These are phyloP conservation scores for Triticum urartu DNA, from an alignment of 176 grass and related monocot species.

Conservation along the genomic window DNA sequence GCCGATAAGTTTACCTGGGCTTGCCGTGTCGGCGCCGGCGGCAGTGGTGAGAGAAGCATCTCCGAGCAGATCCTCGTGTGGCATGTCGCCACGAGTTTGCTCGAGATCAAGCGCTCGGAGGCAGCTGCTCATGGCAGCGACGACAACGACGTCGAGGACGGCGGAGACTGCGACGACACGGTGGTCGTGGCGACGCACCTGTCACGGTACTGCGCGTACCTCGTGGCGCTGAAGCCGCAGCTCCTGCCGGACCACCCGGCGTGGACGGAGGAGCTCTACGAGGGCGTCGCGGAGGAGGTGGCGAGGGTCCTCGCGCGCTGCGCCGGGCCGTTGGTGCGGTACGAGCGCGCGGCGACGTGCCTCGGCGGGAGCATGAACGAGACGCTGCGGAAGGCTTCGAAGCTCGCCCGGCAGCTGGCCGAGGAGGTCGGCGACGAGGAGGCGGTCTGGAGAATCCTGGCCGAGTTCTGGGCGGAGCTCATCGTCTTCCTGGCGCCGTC, in stretches of 20 bases:
- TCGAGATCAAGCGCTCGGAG: slow-evolving; percentile 33
- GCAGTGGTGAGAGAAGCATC: slow-evolving; percentile 8
- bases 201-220: slow-evolving; percentile 47
- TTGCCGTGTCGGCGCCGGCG: background rate
- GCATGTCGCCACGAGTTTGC: slow-evolving; percentile 39
- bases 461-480: slow-evolving; percentile 47
- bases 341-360: slow-evolving; percentile 35
- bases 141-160: background rate
- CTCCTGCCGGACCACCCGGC: slow-evolving; percentile 44
- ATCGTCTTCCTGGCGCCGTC: slow-evolving; percentile 44
- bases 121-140: background rate
- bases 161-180: background rate
- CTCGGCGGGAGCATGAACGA: slow-evolving; percentile 40
- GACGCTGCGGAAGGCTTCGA: slow-evolving; percentile 39
- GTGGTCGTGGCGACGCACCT: slow-evolving; percentile 24
- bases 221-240: slow-evolving; percentile 32
- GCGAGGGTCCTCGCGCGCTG: slow-evolving; percentile 36
- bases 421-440: slow-evolving; percentile 37
- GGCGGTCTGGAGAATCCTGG: slow-evolving; percentile 25
- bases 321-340: slow-evolving; percentile 31
- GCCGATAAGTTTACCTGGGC: slow-evolving; percentile 42
- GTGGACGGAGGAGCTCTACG: slow-evolving; percentile 47
- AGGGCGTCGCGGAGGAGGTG: slow-evolving; percentile 42
- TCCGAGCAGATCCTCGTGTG: slow-evolving; percentile 42
- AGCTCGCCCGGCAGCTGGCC: slow-evolving; percentile 35